A percentile compares a stretch with the other conserved stretches of the same genome.
Conservation (phyloP, 192 early-diverging fungal species). For the Coemansia sp. region DNA sequence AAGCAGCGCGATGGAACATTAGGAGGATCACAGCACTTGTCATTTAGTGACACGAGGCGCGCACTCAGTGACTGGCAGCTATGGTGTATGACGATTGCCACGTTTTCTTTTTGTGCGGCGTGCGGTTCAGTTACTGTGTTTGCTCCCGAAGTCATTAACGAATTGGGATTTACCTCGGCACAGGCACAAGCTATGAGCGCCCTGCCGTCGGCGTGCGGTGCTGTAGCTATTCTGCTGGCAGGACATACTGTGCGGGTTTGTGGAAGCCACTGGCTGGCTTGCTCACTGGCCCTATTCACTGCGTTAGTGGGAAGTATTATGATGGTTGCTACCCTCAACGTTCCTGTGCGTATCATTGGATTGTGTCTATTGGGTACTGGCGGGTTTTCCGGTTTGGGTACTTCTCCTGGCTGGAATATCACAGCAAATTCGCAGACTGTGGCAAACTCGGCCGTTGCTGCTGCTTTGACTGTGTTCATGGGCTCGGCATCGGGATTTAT, state of each 20-base stretch:
- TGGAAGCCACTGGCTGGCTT: constrained; percentile 40
- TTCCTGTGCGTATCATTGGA: constrained; percentile 36
- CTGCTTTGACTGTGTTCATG: constrained; percentile 51
- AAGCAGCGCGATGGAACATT: constrained; percentile 42
- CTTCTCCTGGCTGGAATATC: constrained; percentile 45
- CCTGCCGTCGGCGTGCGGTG: constrained; percentile 40
- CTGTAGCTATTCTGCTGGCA: constrained; percentile 32
- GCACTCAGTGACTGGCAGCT: constrained; percentile 52
- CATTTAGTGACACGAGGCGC: constrained; percentile 10
- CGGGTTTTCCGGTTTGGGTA: constrained; percentile 40
- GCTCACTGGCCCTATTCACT: neutral
- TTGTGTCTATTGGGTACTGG: constrained; percentile 42
- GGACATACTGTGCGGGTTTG: constrained; percentile 23
- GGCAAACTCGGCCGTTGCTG: constrained; percentile 42
- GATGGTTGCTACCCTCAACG: constrained; percentile 31
- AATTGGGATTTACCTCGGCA: constrained; percentile 41
- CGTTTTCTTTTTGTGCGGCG: constrained; percentile 34
- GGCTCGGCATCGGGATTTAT: constrained; percentile 35
- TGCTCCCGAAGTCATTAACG: constrained; percentile 52
- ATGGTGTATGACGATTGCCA: constrained; percentile 43
- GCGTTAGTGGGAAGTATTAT: constrained; percentile 31
- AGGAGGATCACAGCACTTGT: constrained; percentile 41
- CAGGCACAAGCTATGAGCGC: constrained; percentile 53
- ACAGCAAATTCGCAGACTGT: constrained; percentile 41
- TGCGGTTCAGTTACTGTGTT: constrained; percentile 33